Evolutionary conservation across 352 stramenopile species (phyloP).

Genomic region (Phytopythium mirpurense): DNA sequence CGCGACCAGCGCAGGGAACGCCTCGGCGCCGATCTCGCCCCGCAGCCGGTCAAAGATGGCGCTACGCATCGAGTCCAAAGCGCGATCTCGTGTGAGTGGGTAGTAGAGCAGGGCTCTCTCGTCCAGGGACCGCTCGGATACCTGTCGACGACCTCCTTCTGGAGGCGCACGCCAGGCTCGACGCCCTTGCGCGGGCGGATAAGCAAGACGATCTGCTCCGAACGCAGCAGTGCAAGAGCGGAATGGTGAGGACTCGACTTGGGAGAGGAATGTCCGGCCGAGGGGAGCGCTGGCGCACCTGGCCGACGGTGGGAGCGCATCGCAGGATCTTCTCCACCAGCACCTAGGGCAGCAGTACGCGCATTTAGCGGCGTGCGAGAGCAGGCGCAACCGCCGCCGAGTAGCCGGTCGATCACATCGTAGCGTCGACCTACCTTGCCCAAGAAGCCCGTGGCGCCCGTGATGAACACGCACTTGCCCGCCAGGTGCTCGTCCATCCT

Average conservation of each 20-base stretch:
- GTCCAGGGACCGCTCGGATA: constrained; percentile 1
- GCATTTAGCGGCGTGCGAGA: background rate
- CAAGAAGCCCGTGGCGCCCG: constrained; percentile 84
- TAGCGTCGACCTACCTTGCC: too few species aligned
- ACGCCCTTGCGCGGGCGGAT: constrained; percentile 77
- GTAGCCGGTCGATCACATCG: too few species aligned
- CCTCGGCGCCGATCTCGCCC: constrained; percentile 27
- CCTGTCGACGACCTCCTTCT: constrained; percentile 73
- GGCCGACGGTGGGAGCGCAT: constrained; percentile 46
- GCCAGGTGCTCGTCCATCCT: constrained; percentile 53
- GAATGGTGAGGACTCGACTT: constrained; percentile 1
- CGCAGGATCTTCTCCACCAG: constrained; percentile 80
- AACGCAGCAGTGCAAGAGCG: background rate
- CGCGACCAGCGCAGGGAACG: constrained; percentile 43
- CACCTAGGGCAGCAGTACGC: constrained; percentile 21
- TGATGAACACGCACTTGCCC: constrained; percentile 74
- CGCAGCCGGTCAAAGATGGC: constrained; percentile 70
- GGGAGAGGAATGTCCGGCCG: too few species aligned
- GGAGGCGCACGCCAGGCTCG: constrained; percentile 34
- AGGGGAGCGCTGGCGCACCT: constrained; percentile 19
- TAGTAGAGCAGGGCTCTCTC: too few species aligned
- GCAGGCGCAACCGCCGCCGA: too few species aligned
- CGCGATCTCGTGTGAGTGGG: too few species aligned
- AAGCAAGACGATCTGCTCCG: constrained; percentile 56
- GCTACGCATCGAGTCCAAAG: constrained; percentile 25